Evolutionary conservation across 1,139 yeast species (phyloP).

Genomic region (Wickerhamomyces sp.): DNA sequence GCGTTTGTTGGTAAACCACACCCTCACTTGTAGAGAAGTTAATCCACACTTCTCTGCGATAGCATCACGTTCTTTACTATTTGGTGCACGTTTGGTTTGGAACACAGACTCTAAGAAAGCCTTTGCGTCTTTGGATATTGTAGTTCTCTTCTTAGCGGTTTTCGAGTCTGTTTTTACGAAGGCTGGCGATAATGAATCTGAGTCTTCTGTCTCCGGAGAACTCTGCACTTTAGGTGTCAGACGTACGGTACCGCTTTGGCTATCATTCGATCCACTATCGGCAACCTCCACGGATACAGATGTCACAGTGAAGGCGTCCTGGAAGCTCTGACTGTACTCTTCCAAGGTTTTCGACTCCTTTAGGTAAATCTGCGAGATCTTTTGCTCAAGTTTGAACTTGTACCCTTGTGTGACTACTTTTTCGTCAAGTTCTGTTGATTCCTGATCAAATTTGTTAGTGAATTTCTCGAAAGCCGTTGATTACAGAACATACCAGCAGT

Average conservation of each 20-base stretch:
- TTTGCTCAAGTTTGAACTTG: not conserved
- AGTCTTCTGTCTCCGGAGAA: too few species aligned
- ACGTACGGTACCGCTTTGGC: too few species aligned
- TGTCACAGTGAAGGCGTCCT: not conserved
- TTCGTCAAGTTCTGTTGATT: not conserved
- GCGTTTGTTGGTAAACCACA: conserved; percentile 33
- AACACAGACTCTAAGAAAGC: conserved; percentile 16
- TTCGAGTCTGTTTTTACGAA: not conserved
- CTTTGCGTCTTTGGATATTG: conserved; percentile 12
- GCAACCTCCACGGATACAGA: not conserved
- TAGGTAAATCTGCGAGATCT: not conserved
- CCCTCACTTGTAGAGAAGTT: conserved; percentile 29
- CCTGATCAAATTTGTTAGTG: not conserved
- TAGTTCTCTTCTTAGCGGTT: conserved; percentile 6
- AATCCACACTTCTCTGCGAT: conserved; percentile 29
- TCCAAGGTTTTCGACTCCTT: not conserved
- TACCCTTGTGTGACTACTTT: not conserved
- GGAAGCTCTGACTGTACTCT: not conserved
- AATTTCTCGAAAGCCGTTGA: not conserved
- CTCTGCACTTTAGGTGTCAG: too few species aligned
- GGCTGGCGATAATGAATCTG: too few species aligned
- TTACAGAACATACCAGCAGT: not conserved
- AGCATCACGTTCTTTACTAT: conserved; percentile 26
- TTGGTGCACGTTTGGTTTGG: conserved; percentile 21
- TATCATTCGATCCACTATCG: too few species aligned